phyloP scores from a whole-genome alignment of 306 rosid genomes.

The Lathyrus tuberosus region DNA sequence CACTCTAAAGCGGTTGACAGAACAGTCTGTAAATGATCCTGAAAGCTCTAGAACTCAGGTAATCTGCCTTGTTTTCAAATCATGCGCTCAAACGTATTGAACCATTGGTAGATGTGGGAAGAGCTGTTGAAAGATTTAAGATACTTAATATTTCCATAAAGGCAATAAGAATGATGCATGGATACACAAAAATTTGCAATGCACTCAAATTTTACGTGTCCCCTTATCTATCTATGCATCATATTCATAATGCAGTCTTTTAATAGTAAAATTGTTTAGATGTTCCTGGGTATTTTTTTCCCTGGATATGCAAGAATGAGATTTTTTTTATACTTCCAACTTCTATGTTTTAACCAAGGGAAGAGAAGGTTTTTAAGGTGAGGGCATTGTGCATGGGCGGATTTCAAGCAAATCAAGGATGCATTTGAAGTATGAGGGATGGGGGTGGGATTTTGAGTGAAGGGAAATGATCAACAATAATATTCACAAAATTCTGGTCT shows the following conservation, averaged over 20 bases:
- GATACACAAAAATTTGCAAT: background rate
- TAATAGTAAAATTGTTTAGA: background rate
- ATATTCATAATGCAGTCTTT: background rate
- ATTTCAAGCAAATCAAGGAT: background rate
- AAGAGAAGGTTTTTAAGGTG: background rate
- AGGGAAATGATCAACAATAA: constrained; percentile 1
- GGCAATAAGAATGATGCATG: constrained; percentile 14
- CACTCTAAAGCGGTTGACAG: constrained; percentile 91
- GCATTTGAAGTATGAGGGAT: constrained; percentile 5
- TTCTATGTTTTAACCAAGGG: constrained; percentile 1
- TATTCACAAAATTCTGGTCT: constrained; percentile 7
- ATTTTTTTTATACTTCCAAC: background rate
- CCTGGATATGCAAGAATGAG: background rate
- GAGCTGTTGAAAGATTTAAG: background rate
- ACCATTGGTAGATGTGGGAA: constrained; percentile 25
- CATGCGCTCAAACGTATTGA: constrained; percentile 3
- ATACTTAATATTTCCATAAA: constrained; percentile 21
- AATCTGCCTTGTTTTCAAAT: constrained; percentile 27
- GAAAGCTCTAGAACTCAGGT: constrained; percentile 86
- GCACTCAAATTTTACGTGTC: background rate
- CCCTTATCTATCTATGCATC: background rate
- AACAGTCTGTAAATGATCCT: constrained; percentile 84
- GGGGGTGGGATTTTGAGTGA: constrained; percentile 11
- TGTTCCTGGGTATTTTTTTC: background rate
- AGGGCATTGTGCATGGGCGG: constrained; percentile 24